Conservation (phyloP, 768 basidiomycete genomes). For the Mrakia frigida region DNA sequence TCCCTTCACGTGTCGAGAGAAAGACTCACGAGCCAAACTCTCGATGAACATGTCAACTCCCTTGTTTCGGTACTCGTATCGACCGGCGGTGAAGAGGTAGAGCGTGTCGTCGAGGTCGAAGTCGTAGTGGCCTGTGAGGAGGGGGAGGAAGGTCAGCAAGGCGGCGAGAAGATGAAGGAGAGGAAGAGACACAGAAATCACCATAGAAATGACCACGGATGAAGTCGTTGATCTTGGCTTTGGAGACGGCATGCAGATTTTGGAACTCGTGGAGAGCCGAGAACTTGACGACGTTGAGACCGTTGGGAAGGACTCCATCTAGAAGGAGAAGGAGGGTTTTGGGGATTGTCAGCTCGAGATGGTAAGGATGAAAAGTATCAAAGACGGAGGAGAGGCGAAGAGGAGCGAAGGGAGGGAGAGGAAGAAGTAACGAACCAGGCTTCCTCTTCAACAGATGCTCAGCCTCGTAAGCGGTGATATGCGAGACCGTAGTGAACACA, state of each 20-base stretch:
- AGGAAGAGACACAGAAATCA: too few species aligned
- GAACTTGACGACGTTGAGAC: constrained; percentile 97
- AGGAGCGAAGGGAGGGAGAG: not conserved
- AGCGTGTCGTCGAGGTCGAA: constrained; percentile 74
- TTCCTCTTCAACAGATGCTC: constrained; percentile 97
- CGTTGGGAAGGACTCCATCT: constrained; percentile 94
- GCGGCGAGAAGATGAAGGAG: too few species aligned
- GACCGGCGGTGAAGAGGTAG: constrained; percentile 97
- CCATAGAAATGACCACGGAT: constrained; percentile 97
- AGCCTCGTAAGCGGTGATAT: constrained; percentile 95
- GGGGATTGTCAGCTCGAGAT: constrained; percentile 57
- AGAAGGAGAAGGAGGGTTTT: constrained; percentile 36
- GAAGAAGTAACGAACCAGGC: constrained; percentile 47
- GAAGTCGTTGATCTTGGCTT: constrained; percentile 98
- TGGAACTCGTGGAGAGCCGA: constrained; percentile 99
- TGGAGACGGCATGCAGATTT: constrained; percentile 83
- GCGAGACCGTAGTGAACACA: constrained; percentile 96
- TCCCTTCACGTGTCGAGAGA: not conserved
- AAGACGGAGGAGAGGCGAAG: too few species aligned
- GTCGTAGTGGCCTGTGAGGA: constrained; percentile 60
- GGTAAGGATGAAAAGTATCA: too few species aligned
- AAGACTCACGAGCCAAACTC: constrained; percentile 66
- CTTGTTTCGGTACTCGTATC: constrained; percentile 99
- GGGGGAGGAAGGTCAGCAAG: too few species aligned
- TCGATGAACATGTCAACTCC: constrained; percentile 99